These are phyloP conservation scores for Fraxinus sp. DNA, from an alignment of 305 asterid species.

Conservation along the genomic window DNA sequence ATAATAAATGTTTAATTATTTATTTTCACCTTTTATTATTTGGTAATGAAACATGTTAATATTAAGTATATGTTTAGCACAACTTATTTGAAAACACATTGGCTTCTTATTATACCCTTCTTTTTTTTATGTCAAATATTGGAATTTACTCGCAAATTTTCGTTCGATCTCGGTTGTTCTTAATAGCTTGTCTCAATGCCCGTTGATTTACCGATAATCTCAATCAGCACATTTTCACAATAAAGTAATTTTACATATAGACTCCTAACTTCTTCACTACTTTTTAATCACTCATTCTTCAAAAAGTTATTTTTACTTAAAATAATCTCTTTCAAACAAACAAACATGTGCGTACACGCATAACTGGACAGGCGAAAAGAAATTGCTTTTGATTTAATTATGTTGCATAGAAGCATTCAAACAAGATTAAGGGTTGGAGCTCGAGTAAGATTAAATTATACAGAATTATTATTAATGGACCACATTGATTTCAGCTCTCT, in stretches of 20 bases:
- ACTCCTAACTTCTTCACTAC: no score
- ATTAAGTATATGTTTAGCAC: no score
- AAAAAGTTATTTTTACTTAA: not conserved
- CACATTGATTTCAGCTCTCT: constrained; percentile 35
- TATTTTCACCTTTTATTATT: not conserved
- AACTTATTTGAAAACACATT: no score
- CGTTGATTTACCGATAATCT: no score
- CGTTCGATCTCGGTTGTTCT: no score
- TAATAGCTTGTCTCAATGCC: no score
- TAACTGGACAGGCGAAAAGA: not conserved
- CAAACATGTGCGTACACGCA: not conserved
- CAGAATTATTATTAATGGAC: constrained; percentile 18
- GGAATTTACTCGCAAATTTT: no score
- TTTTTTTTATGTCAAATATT: no score
- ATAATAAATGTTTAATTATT: no score
- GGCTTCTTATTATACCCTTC: not conserved
- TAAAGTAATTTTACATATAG: no score
- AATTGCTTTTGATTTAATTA: not conserved
- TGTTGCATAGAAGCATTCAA: not conserved
- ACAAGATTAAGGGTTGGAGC: constrained; percentile 28
- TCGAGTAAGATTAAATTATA: constrained; percentile 29
- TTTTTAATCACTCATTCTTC: no score
- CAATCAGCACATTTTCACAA: no score
- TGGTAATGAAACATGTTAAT: not conserved
- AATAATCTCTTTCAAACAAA: not conserved